These are phyloP conservation scores for Pachyrhizus erosus DNA, from an alignment of 306 rosid genomes.

Conservation along the genomic window DNA sequence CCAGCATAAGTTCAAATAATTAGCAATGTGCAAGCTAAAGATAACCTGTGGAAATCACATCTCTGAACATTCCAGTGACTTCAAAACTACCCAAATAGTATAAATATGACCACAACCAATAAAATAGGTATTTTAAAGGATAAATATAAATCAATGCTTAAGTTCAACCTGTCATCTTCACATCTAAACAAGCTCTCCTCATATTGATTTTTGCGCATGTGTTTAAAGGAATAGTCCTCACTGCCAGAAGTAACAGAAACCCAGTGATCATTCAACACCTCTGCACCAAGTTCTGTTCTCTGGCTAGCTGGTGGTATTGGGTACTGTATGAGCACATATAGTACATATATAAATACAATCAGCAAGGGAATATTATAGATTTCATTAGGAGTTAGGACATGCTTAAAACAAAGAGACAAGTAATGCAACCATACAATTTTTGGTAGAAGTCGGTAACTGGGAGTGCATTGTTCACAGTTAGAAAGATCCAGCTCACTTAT, in stretches of 20 bases:
- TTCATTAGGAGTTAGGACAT: conserved; percentile 29
- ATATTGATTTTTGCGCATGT: conserved; percentile 99
- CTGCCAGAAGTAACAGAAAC: conserved; percentile 99
- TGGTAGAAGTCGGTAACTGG: conserved; percentile 95
- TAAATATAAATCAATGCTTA: conserved; percentile 20
- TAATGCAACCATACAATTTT: conserved; percentile 65
- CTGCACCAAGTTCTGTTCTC: conserved; percentile 80
- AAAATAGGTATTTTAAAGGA: conserved; percentile 8
- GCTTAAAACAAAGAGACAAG: conserved; percentile 20
- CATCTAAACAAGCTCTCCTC: conserved; percentile 98
- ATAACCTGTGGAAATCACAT: conserved; percentile 25
- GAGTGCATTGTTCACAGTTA: conserved; percentile 92
- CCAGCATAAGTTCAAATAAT: conserved; percentile 42
- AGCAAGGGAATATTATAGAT: conserved; percentile 34
- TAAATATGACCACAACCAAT: conserved; percentile 7
- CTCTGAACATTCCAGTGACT: conserved; percentile 14
- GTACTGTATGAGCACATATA: conserved; percentile 64
- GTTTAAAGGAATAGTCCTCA: conserved; percentile 98
- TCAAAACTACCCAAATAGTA: conserved; percentile 39
- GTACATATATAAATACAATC: conserved; percentile 25
- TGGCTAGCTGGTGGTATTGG: conserved; percentile 86
- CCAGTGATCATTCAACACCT: conserved; percentile 94
- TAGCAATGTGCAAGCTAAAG: conserved; percentile 39
- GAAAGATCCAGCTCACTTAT: conserved; percentile 97
- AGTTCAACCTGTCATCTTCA: conserved; percentile 94